Base-by-base conservation (phyloP, 805 yeast species). In the Wickerhamiella sorbophila region DNA sequence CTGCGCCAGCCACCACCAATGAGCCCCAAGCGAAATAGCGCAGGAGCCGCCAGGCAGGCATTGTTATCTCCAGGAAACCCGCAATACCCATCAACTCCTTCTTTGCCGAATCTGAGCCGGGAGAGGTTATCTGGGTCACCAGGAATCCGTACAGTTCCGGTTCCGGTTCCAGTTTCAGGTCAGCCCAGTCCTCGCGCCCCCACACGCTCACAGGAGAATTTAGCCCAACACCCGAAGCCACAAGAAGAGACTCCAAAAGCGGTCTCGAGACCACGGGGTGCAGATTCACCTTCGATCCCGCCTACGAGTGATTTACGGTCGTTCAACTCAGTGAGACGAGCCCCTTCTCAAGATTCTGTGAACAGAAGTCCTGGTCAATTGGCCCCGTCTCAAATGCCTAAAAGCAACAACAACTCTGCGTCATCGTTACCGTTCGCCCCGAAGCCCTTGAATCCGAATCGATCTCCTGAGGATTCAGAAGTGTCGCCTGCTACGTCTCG, bases 1-100 rank as follows among this genome's bases (percentile, higher is more conserved):
- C 22, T 33, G 22, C 36, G 36, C 36, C 36, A 19, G 4, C 36
- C 36, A n/a, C 36, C 36, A 22, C 36, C 36, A 6, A 8, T 33
- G 24, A 16, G 21, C 21, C 36, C 36, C 6, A 17, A 19, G 9
- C 36, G 36, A 6, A 33, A 17, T n/a, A 24, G 29, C 29, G 17
- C 36, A 17, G 36, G 21, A 2, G 36, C 36, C 12, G 16, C 36
- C 4, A 15, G 21, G 5, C 12, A 5, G 14, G 16, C 36, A 4
- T 20, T n/a, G 20, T 20, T 17, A 17, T n/a, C 34, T n/a, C 17
- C 19, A n/a, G 34, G 18, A 14, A 9, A 17, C 17, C 19, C 4
- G 10, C 20, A 5, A 32, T n/a, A 17, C 19, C 34, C 18, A 12
- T 15, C 5, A 5, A 17, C 20, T 16, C 34, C 17, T 15, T 12